Conservation (phyloP, 768 basidiomycete genomes). For the Agaricus subrufescens region DNA sequence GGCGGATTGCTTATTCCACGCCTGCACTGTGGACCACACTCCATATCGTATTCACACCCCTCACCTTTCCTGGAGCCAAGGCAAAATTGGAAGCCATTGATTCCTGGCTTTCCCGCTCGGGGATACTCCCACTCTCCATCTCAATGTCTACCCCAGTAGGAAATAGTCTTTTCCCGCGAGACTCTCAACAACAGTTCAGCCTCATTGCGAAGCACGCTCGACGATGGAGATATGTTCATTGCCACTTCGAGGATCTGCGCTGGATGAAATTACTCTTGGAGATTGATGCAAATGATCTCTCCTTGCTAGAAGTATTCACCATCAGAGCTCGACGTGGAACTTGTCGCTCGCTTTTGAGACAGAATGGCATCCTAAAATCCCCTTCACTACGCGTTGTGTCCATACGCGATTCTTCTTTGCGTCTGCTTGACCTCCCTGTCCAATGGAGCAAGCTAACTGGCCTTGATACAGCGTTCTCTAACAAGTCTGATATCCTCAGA, state of each 20-base stretch:
- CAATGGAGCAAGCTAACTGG: background rate
- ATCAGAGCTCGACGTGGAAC: background rate
- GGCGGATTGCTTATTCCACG: constrained; percentile 11
- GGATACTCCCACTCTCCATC: constrained; percentile 2
- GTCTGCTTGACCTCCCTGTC: background rate
- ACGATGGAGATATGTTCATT: background rate
- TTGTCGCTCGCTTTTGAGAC: background rate
- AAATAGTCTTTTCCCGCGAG: background rate
- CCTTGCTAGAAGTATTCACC: background rate
- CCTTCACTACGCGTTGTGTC: background rate
- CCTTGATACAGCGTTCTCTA: background rate
- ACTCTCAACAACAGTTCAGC: background rate
- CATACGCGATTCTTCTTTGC: background rate
- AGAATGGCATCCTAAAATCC: background rate
- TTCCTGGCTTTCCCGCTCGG: constrained; percentile 6
- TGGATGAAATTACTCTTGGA: background rate
- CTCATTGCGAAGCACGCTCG: background rate
- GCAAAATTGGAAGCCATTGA: background rate
- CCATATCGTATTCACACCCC: background rate
- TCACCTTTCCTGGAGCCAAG: background rate
- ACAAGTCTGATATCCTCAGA: background rate
- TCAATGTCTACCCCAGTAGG: background rate
- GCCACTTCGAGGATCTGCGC: background rate
- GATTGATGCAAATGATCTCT: background rate
- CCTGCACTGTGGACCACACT: constrained; percentile 9